These are phyloP conservation scores for Trichosporon sp. DNA, from an alignment of 1,284 basidiomycete species.

Conservation along the genomic window DNA sequence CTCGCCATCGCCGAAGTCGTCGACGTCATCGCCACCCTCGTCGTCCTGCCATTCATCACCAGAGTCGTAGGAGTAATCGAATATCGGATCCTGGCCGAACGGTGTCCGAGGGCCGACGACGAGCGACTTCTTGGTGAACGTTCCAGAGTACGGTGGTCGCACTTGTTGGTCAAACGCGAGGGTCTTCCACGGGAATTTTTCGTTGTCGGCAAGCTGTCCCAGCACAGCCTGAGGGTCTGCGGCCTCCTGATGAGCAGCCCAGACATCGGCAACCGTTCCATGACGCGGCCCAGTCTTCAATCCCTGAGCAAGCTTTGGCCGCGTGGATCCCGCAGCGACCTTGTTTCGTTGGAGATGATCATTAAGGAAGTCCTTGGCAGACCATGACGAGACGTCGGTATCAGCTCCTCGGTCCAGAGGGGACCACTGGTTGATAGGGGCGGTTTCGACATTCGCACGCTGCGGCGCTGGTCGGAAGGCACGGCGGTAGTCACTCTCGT, in stretches of 20 bases:
- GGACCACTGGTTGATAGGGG: conserved; percentile 39
- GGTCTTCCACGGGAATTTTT: conserved; percentile 53
- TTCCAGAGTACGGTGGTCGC: conserved; percentile 54
- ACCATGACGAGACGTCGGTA: conserved; percentile 17
- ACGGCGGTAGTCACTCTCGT: conserved; percentile 37
- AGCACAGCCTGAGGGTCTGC: conserved; percentile 52
- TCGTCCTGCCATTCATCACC: conserved; percentile 57
- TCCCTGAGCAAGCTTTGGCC: conserved; percentile 32
- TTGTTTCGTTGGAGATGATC: conserved; percentile 40
- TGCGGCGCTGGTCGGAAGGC: conserved; percentile 40
- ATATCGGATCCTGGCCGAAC: conserved; percentile 53
- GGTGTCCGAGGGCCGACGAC: conserved; percentile 55
- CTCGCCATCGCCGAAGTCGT: conserved; percentile 28
- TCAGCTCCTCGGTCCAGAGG: conserved; percentile 5
- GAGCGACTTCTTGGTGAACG: conserved; percentile 52
- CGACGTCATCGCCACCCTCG: conserved; percentile 51
- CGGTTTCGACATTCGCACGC: conserved; percentile 43
- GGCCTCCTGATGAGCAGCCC: conserved; percentile 47
- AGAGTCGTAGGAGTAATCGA: conserved; percentile 57
- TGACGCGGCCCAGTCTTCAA: conserved; percentile 47
- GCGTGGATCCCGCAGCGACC: neutral
- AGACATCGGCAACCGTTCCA: conserved; percentile 47
- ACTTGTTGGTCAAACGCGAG: conserved; percentile 54
- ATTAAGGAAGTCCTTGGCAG: conserved; percentile 36
- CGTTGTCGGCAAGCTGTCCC: conserved; percentile 41